Evolutionary conservation across 495 filamentous ascomycete species (phyloP).

Genomic region (Lasiosphaeriaceae sp.): DNA sequence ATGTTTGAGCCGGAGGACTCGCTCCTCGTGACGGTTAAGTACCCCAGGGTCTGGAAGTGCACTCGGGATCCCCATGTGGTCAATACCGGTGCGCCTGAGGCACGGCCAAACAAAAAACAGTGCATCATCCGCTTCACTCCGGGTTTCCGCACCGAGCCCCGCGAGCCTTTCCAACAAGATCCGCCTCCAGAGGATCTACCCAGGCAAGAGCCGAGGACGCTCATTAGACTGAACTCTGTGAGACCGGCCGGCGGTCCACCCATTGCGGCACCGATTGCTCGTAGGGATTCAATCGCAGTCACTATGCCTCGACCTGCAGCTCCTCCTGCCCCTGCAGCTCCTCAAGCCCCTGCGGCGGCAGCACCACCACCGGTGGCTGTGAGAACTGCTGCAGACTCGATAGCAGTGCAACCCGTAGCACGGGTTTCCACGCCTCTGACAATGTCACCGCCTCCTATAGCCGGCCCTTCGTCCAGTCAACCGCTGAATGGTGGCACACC

Average conservation of each 20-base stretch:
- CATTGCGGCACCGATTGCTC: constrained; percentile 8
- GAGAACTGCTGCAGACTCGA: constrained; percentile 18
- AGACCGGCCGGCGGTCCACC: constrained; percentile 16
- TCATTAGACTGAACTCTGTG: constrained; percentile 28
- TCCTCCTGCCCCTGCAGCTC: background rate
- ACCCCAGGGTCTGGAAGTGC: constrained; percentile 68
- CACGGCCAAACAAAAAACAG: constrained; percentile 15
- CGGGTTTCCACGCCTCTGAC: constrained; percentile 12
- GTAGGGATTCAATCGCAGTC: constrained; percentile 28
- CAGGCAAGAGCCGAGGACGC: constrained; percentile 30
- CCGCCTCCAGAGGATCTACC: constrained; percentile 19
- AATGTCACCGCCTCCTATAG: constrained; percentile 7
- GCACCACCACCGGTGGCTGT: background rate
- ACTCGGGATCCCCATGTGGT: constrained; percentile 36
- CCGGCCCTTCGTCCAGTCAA: background rate
- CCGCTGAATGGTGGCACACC: constrained; percentile 3
- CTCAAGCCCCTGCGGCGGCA: constrained; percentile 1
- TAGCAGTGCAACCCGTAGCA: constrained; percentile 20
- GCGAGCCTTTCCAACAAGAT: constrained; percentile 18
- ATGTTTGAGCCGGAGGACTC: constrained; percentile 66
- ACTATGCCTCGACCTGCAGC: constrained; percentile 13
- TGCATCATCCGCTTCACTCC: constrained; percentile 31
- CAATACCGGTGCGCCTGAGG: background rate
- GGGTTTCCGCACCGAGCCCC: constrained; percentile 30
- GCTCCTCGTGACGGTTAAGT: constrained; percentile 58